Base-by-base conservation (phyloP, 768 basidiomycete genomes). In the Leucogyrophana mollusca region DNA sequence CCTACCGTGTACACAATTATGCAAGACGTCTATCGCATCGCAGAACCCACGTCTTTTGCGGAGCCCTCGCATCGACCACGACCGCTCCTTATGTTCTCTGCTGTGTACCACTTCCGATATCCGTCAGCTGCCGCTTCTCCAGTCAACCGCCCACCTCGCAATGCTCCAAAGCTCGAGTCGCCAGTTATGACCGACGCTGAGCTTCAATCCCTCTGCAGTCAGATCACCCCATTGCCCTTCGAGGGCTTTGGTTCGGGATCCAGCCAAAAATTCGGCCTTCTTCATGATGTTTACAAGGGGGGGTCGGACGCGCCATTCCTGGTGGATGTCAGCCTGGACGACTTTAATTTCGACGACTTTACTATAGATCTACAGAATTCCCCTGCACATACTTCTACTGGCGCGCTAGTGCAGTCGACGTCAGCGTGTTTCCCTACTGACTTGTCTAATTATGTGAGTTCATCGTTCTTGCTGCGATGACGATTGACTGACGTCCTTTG, bases 1-100 rank as follows among this genome's bases (percentile, higher is more conserved):
- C 82, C 84, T 17, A 79, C 83, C 4, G 64, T 74, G 45, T 88
- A 77, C 61, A 79, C 76, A 2, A 85, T 89, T 56, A 65, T 79
- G 34, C 87, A 89, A 58, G 78, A 83, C 40, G 80, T 89, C 37
- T 56, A 63, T 43, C 61, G 59, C 37, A 55, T 69, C 21, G 55
- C 55, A 14, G 60, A 66, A 23, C 32, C 42, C 18, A 53, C 54
- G 21, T 55, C 68, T 21, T 58, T 54, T 10, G 49, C 49, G 35
- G 43, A 40, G 30, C 43, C 44, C 13, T 40, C 54, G 4, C 50
- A 44, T n/a, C 62, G 65, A 2, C 54, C 62, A 13, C 62, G 55
- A 7, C 60, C 54, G 18, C 55, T 64, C 1, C 51, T 70, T 24
- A 65, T 80, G 41, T 84, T 82, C 62, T 79, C 78, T 10, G 80